phyloP scores from a whole-genome alignment of 352 stramenopile genomes.

The Pythium monospermum region DNA sequence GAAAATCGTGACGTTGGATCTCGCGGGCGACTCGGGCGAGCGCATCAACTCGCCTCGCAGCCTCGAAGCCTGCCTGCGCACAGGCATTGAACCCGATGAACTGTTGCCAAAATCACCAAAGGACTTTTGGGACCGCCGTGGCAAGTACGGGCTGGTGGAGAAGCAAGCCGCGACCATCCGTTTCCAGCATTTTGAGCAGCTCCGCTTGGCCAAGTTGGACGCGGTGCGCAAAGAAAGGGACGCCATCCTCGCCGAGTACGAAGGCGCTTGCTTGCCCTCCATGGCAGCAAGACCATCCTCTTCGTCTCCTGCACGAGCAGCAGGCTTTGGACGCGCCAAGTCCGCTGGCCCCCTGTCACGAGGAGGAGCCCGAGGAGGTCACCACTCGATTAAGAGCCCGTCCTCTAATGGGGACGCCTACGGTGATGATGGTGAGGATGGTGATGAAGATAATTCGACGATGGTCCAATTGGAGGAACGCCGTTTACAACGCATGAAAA shows the following conservation, averaged over 20 bases:
- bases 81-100: slow-evolving; percentile 61
- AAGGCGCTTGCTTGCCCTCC: slow-evolving; percentile 10
- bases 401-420: too few species aligned
- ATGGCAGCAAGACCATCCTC: slow-evolving; percentile 2
- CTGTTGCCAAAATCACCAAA: slow-evolving; percentile 48
- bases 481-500: slow-evolving; percentile 59
- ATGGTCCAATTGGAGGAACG: slow-evolving; percentile 61
- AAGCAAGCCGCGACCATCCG: slow-evolving; percentile 67
- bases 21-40: slow-evolving; percentile 40
- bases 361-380: too few species aligned
- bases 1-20: slow-evolving; percentile 50
- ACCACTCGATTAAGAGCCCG: background rate
- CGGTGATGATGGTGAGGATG: slow-evolving; percentile 4
- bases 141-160: slow-evolving; percentile 62
- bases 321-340: slow-evolving; percentile 2
- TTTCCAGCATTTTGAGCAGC: slow-evolving; percentile 67
- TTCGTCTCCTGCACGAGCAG: slow-evolving; percentile 4
- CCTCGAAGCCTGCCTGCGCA: slow-evolving; percentile 63
- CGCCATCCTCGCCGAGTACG: slow-evolving; percentile 31
- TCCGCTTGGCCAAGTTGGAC: slow-evolving; percentile 56
- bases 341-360: slow-evolving; percentile 15
- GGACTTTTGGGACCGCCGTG: slow-evolving; percentile 53
- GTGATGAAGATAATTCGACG: slow-evolving; percentile 34
- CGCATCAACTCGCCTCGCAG: slow-evolving; percentile 58
- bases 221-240: slow-evolving; percentile 51